Evolutionary conservation across 75 land plant genomes (phyloP).

Genomic region (Cupressus sempervirens): DNA sequence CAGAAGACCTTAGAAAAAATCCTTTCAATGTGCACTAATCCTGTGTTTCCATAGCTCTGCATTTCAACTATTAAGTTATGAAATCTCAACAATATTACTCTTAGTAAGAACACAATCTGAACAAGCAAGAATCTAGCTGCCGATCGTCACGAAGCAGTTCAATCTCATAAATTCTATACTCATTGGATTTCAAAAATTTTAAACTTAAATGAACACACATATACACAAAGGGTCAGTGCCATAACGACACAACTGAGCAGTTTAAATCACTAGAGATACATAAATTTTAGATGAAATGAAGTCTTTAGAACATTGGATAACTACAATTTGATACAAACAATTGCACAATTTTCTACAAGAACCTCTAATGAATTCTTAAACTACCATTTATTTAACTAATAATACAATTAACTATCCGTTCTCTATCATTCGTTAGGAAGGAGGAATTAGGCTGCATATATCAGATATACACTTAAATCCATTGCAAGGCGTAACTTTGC

Average conservation of each 20-base stretch:
- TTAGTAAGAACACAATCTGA: no score
- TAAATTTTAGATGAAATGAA: no score
- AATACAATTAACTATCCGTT: background rate
- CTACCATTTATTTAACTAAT: no score
- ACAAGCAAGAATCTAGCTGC: background rate
- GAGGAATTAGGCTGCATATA: constrained; percentile 15
- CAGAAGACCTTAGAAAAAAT: background rate
- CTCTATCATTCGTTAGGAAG: constrained; percentile 18
- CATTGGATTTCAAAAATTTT: no score
- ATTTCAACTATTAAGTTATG: background rate
- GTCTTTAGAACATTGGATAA: no score
- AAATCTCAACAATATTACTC: background rate
- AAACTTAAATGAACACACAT: no score
- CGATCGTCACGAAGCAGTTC: background rate
- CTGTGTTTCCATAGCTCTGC: background rate
- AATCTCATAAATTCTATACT: no score
- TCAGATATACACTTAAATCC: constrained; percentile 24
- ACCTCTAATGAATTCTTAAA: no score
- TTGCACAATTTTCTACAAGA: no score
- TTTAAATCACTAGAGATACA: background rate
- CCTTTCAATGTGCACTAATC: background rate
- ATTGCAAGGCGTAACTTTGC: constrained; percentile 17
- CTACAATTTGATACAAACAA: background rate
- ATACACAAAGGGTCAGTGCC: no score
- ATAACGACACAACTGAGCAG: background rate